Evolutionary conservation across 2,329 filamentous ascomycete species (phyloP).

Genomic region (Penicillium aurantiogriseum): DNA sequence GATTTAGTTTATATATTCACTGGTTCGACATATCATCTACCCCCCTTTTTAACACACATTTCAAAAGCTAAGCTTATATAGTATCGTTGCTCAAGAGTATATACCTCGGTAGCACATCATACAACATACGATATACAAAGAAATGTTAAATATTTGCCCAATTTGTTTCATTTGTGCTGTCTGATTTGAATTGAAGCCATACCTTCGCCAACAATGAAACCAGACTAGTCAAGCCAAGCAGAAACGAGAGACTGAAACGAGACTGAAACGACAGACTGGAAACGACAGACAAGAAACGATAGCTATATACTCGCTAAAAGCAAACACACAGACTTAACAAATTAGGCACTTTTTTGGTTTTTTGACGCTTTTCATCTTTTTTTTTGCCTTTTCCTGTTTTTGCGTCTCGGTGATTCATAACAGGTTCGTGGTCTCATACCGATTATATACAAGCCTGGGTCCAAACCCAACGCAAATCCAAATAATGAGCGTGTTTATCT

Average conservation of each 20-base stretch:
- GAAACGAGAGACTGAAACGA: neutral
- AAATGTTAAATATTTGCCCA: neutral
- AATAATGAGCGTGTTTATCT: neutral
- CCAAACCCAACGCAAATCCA: constrained; percentile 3
- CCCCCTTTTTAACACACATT: too few species aligned
- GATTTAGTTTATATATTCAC: neutral
- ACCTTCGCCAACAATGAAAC: constrained; percentile 3
- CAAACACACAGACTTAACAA: neutral
- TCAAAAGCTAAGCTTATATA: too few species aligned
- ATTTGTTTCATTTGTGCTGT: neutral
- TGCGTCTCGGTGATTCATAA: neutral
- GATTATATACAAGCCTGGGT: constrained; percentile 10
- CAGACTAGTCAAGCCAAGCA: neutral
- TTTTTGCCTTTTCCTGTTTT: constrained; percentile 8
- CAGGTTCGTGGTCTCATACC: constrained; percentile 13
- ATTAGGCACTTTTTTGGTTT: neutral
- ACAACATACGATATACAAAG: neutral
- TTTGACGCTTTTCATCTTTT: constrained; percentile 1
- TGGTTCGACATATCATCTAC: too few species aligned
- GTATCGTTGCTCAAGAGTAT: neutral
- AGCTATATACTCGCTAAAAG: constrained; percentile 6
- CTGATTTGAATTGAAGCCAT: constrained; percentile 3
- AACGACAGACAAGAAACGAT: neutral
- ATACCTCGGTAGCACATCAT: neutral
- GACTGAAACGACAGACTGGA: neutral